Conservation (phyloP, 768 basidiomycete genomes). For the Serendipita indica region DNA sequence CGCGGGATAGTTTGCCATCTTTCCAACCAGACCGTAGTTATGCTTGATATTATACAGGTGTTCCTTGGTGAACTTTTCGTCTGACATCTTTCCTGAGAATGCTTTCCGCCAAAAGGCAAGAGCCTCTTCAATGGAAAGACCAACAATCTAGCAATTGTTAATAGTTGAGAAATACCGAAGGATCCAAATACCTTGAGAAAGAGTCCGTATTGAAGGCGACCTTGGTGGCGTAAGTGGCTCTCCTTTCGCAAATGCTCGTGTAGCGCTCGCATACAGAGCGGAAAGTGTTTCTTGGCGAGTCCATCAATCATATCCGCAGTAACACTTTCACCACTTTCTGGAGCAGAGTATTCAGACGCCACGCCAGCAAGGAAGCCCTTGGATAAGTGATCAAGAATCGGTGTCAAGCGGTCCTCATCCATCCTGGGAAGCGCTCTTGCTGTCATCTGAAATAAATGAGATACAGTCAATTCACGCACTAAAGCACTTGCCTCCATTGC, state of each 20-base stretch:
- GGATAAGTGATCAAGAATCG: constrained; percentile 81
- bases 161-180: neutral
- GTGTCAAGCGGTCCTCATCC: constrained; percentile 86
- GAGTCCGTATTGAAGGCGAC: constrained; percentile 76
- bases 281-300: constrained; percentile 77
- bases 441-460: constrained; percentile 40
- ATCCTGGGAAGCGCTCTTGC: constrained; percentile 76
- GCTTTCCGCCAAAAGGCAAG: constrained; percentile 84
- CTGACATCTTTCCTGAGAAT: constrained; percentile 51
- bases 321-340: constrained; percentile 47
- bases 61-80: constrained; percentile 96
- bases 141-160: constrained; percentile 53
- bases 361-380: constrained; percentile 89
- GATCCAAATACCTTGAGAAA: constrained; percentile 68
- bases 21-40: constrained; percentile 86
- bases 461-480: neutral
- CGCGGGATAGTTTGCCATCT: constrained; percentile 85
- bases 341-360: constrained; percentile 60
- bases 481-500: constrained; percentile 70
- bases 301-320: constrained; percentile 92
- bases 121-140: constrained; percentile 88
- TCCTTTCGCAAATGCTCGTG: constrained; percentile 66
- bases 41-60: constrained; percentile 96
- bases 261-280: constrained; percentile 84
- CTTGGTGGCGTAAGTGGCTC: constrained; percentile 84